Percentiles rank a stretch among this genome's conserved stretches.
phyloP scores from a whole-genome alignment of 208 protist species.

The Crithidia fasciculata region DNA sequence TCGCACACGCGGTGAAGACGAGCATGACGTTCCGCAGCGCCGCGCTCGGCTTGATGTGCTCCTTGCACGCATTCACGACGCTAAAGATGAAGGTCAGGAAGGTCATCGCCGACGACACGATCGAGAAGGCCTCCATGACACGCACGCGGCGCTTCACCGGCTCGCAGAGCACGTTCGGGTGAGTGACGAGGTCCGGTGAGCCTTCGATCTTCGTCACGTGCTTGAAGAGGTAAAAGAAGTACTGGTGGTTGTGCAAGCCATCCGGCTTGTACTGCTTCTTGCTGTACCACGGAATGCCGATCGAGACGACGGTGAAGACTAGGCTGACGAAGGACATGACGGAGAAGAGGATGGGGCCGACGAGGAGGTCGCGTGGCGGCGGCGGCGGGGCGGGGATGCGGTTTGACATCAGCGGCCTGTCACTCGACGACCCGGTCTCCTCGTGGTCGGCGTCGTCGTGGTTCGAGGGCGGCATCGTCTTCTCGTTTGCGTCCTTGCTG shows the following conservation, averaged over 20 bases:
- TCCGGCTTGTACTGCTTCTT: slow-evolving; percentile 61
- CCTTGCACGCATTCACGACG: slow-evolving; percentile 36
- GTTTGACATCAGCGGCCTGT: slow-evolving; percentile 18
- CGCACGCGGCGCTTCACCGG: slow-evolving; percentile 44
- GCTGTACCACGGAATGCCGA: slow-evolving; percentile 71
- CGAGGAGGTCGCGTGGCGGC: slow-evolving; percentile 52
- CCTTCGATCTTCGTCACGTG: slow-evolving; percentile 36
- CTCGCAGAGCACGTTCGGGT: slow-evolving; percentile 40
- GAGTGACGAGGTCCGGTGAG: slow-evolving; percentile 24
- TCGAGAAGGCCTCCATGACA: slow-evolving; percentile 60
- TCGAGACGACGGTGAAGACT: slow-evolving; percentile 56
- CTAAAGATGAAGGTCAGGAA: slow-evolving; percentile 46
- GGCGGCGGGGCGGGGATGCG: slow-evolving; percentile 41
- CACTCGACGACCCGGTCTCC: slow-evolving; percentile 26
- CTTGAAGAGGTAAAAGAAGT: slow-evolving; percentile 68
- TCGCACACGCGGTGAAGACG: slow-evolving; percentile 40
- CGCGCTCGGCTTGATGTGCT: slow-evolving; percentile 23
- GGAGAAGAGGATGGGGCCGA: slow-evolving; percentile 48
- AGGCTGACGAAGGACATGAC: slow-evolving; percentile 41
- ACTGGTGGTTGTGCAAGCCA: slow-evolving; percentile 30
- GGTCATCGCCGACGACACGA: slow-evolving; percentile 37
- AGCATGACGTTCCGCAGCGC: slow-evolving; percentile 32
- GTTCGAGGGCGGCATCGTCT: slow-evolving; percentile 22
- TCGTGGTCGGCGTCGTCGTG: slow-evolving; percentile 15
- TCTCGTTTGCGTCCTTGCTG: slow-evolving; percentile 20